A percentile compares a stretch with the other conserved stretches of the same genome.
phyloP scores from a whole-genome alignment of 208 protist genomes.

The Trypanosoma mega region DNA sequence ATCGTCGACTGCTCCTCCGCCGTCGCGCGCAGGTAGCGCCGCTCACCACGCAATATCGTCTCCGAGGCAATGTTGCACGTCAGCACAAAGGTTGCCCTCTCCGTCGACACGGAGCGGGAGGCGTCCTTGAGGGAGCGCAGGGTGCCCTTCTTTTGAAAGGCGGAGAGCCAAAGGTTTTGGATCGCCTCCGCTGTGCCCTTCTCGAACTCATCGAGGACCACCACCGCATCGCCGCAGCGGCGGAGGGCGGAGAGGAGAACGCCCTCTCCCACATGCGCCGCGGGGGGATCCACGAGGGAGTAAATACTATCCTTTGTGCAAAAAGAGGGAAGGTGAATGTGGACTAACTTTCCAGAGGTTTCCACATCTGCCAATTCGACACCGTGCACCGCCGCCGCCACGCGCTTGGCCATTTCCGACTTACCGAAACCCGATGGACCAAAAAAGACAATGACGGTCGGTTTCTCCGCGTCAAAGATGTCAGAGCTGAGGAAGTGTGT shows the following conservation, averaged over 20 bases:
- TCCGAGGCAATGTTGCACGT: constrained; percentile 77
- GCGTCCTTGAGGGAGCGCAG: constrained; percentile 82
- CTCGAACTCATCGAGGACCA: constrained; percentile 89
- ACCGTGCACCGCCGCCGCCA: constrained; percentile 65
- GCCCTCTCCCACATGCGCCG: constrained; percentile 79
- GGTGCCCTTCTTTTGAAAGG: constrained; percentile 84
- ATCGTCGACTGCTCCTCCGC: constrained; percentile 40
- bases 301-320: constrained; percentile 88
- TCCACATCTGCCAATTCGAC: constrained; percentile 42
- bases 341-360: constrained; percentile 62
- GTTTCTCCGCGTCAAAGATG: constrained; percentile 71
- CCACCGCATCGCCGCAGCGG: constrained; percentile 61
- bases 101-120: constrained; percentile 67
- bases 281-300: constrained; percentile 85
- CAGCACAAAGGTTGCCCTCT: constrained; percentile 74
- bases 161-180: constrained; percentile 85
- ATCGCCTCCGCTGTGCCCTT: constrained; percentile 79
- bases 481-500: constrained; percentile 60
- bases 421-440: constrained; percentile 85
- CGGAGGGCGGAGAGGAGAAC: constrained; percentile 77
- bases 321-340: constrained; percentile 86
- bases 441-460: constrained; percentile 81
- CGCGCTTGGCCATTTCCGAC: constrained; percentile 69
- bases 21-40: constrained; percentile 37
- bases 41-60: constrained; percentile 35